Conservation (phyloP, 768 basidiomycete genomes). For the Russula earlei region DNA sequence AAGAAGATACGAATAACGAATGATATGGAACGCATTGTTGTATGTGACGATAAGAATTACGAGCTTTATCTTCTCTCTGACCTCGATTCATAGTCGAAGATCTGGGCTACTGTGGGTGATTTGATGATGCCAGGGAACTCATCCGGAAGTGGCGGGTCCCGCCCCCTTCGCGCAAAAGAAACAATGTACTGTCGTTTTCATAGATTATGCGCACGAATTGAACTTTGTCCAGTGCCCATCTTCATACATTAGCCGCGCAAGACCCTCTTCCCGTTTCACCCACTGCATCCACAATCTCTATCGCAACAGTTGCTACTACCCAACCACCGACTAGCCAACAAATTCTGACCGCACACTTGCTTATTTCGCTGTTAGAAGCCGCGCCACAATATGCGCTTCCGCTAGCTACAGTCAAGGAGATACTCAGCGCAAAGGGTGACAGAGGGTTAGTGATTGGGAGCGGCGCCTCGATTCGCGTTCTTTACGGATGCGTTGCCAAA, state of each 20-base stretch:
- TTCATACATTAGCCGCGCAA: slow-evolving; percentile 45
- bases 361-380: slow-evolving; percentile 47
- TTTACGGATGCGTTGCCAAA: slow-evolving; percentile 78
- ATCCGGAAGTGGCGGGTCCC: slow-evolving; percentile 27
- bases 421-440: slow-evolving; percentile 38
- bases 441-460: slow-evolving; percentile 21
- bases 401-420: slow-evolving; percentile 52
- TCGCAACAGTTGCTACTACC: slow-evolving; percentile 26
- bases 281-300: slow-evolving; percentile 44
- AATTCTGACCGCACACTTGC: slow-evolving; percentile 58
- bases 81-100: slow-evolving; percentile 40
- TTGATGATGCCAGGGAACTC: slow-evolving; percentile 47
- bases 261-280: slow-evolving; percentile 49
- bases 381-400: slow-evolving; percentile 48
- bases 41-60: slow-evolving; percentile 27
- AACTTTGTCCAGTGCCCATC: slow-evolving; percentile 36
- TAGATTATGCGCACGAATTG: slow-evolving; percentile 1
- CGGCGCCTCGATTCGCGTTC: slow-evolving; percentile 42
- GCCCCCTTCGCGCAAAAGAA: slow-evolving; percentile 45
- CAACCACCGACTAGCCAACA: slow-evolving; percentile 53
- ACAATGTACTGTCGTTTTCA: slow-evolving; percentile 40
- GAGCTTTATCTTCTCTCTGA: background rate
- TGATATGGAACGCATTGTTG: slow-evolving; percentile 57
- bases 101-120: slow-evolving; percentile 60
- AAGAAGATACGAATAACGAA: slow-evolving; percentile 44